Conservation (phyloP, 192 early-diverging fungal species). For the Coemansia asiatica region DNA sequence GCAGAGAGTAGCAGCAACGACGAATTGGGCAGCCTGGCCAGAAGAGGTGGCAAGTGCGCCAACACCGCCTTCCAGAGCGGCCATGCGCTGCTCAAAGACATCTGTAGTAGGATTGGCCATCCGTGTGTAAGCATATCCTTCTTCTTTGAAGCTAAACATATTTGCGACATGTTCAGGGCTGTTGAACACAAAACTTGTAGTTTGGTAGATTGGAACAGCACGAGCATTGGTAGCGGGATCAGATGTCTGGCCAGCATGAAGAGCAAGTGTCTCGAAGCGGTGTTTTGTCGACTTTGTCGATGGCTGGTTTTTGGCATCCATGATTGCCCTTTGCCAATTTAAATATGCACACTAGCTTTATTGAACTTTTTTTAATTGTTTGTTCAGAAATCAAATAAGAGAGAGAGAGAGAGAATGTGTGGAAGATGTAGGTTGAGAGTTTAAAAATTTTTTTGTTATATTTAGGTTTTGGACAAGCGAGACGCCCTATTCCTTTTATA, state of each 20-base stretch:
- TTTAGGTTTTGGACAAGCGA: too few species aligned
- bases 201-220: conserved; percentile 90
- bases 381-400: too few species aligned
- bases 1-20: conserved; percentile 75
- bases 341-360: too few species aligned
- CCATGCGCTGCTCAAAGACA: conserved; percentile 90
- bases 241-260: conserved; percentile 81
- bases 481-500: too few species aligned
- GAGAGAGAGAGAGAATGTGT: too few species aligned
- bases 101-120: conserved; percentile 80
- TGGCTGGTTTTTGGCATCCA: neutral
- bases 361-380: too few species aligned
- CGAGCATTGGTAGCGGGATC: conserved; percentile 71
- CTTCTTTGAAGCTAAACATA: conserved; percentile 71
- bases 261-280: conserved; percentile 87
- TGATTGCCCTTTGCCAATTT: too few species aligned
- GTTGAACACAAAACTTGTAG: conserved; percentile 84
- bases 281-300: conserved; percentile 11
- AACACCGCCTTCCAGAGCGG: conserved; percentile 85
- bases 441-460: too few species aligned
- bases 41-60: conserved; percentile 71
- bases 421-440: too few species aligned
- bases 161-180: conserved; percentile 76
- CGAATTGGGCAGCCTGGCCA: conserved; percentile 87
- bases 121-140: conserved; percentile 89